Evolutionary conservation across 352 stramenopile genomes (phyloP).

Genomic region (Phytophthora podocarpi): DNA sequence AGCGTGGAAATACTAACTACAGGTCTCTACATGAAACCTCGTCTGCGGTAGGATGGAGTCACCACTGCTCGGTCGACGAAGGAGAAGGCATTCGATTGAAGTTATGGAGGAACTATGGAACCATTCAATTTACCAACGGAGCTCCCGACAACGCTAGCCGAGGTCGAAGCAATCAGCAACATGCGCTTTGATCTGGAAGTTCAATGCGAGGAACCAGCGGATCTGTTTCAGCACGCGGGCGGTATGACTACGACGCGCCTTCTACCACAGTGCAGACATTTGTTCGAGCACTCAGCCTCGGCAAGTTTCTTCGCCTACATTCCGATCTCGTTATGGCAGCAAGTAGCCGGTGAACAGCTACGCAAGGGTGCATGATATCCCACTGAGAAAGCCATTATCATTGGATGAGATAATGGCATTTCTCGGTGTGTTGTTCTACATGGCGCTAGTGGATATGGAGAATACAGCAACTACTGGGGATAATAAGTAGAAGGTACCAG

Average conservation of each 20-base stretch:
- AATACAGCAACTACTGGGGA: no score
- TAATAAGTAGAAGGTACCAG: slow-evolving; percentile 14
- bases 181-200: no score
- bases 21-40: background rate
- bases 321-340: slow-evolving; percentile 32
- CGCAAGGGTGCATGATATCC: slow-evolving; percentile 1
- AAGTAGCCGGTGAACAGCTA: slow-evolving; percentile 30
- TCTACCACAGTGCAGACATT: slow-evolving; percentile 9
- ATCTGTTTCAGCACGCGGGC: slow-evolving; percentile 1
- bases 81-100: slow-evolving; percentile 6
- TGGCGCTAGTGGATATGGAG: no score
- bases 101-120: slow-evolving; percentile 5
- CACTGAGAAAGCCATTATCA: no score
- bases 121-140: background rate
- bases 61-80: background rate
- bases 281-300: slow-evolving; percentile 31
- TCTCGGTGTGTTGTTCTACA: no score
- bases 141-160: slow-evolving; percentile 7
- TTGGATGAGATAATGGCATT: no score
- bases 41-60: background rate
- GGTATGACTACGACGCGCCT: no score
- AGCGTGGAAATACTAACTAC: slow-evolving; percentile 11
- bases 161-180: no score
- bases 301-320: no score
- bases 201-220: no score